Evolutionary conservation across 2,329 filamentous ascomycete genomes (phyloP).

Genomic region (Phaeosphaeriaceae sp.): DNA sequence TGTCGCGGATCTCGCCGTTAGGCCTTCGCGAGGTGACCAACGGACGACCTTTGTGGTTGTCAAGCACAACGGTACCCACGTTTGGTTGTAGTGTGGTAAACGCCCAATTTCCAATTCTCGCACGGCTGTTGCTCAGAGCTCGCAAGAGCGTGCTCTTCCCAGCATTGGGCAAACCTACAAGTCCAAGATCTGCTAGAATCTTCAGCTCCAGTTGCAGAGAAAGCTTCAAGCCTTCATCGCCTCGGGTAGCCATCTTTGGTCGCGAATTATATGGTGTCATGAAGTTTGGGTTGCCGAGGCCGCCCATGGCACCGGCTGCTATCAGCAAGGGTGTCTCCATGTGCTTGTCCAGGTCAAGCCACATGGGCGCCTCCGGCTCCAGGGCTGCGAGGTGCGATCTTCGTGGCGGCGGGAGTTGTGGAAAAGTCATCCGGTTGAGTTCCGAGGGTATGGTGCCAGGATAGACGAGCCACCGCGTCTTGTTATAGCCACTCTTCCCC

Average conservation of each 20-base stretch:
- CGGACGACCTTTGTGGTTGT: conserved; percentile 82
- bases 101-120: conserved; percentile 91
- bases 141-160: conserved; percentile 93
- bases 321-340: conserved; percentile 86
- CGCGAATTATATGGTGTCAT: conserved; percentile 74
- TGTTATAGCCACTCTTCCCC: conserved; percentile 50
- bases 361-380: conserved; percentile 76
- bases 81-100: conserved; percentile 96
- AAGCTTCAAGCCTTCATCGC: conserved; percentile 79
- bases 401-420: conserved; percentile 62
- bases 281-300: conserved; percentile 93
- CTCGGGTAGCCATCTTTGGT: conserved; percentile 88
- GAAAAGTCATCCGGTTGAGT: conserved; percentile 66
- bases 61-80: conserved; percentile 93
- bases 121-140: conserved; percentile 84
- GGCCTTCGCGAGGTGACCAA: conserved; percentile 54
- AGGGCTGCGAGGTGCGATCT: conserved; percentile 66
- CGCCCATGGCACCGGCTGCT: conserved; percentile 85
- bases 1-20: conserved; percentile 67
- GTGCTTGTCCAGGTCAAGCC: conserved; percentile 65
- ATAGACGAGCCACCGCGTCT: conserved; percentile 85
- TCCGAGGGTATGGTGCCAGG: conserved; percentile 79
- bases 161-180: conserved; percentile 94
- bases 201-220: conserved; percentile 90
- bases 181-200: conserved; percentile 89